phyloP scores from a whole-genome alignment of 2,329 filamentous ascomycete genomes.

The Trichoderma sp. region DNA sequence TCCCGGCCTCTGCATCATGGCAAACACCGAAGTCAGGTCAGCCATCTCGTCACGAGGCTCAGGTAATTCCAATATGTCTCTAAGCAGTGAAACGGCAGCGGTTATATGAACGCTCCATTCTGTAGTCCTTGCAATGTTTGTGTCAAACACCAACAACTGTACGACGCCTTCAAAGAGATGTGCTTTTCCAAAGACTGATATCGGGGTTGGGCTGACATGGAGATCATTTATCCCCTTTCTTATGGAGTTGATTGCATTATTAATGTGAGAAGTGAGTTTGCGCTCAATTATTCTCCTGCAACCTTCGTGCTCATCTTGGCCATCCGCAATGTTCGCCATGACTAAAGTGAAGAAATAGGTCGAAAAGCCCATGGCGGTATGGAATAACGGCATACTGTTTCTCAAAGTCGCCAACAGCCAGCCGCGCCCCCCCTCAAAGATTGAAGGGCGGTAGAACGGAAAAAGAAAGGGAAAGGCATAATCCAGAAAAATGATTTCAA shows the following conservation, averaged over 20 bases:
- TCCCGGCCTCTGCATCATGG: neutral
- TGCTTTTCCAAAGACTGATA: constrained; percentile 24
- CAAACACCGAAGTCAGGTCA: neutral
- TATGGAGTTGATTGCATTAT: constrained; percentile 4
- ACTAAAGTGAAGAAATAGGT: constrained; percentile 51
- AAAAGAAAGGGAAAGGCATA: constrained; percentile 54
- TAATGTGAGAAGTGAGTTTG: constrained; percentile 2
- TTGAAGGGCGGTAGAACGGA: constrained; percentile 55
- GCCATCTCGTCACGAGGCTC: neutral
- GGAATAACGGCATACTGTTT: constrained; percentile 51
- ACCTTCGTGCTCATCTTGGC: constrained; percentile 4
- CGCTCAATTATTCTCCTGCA: neutral
- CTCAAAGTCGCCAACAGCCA: constrained; percentile 56
- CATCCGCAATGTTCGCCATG: constrained; percentile 30
- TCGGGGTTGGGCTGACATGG: neutral
- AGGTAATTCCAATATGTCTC: neutral
- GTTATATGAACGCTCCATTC: constrained; percentile 25
- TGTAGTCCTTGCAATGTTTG: constrained; percentile 42
- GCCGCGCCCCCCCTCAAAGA: constrained; percentile 50
- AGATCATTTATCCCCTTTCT: constrained; percentile 6
- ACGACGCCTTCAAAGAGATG: constrained; percentile 45
- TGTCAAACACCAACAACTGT: constrained; percentile 49
- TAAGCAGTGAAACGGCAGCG: constrained; percentile 5
- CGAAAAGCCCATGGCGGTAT: constrained; percentile 51
- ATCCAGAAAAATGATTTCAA: constrained; percentile 35